phyloP scores from a whole-genome alignment of 1,284 basidiomycete species.

The Trametes hirsuta region DNA sequence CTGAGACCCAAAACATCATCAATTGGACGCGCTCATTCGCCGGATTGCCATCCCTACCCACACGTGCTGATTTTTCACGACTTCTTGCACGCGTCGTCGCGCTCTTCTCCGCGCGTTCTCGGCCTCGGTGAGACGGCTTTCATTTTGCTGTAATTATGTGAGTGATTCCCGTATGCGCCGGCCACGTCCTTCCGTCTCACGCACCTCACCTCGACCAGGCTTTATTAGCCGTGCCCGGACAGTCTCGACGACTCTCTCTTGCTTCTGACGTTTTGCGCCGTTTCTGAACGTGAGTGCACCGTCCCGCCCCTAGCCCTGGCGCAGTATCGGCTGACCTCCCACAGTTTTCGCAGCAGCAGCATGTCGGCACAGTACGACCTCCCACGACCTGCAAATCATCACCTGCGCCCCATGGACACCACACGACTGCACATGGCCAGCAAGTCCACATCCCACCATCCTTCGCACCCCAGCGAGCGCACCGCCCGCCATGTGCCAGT shows the following conservation, averaged over 20 bases:
- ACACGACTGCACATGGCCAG: constrained; percentile 18
- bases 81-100: constrained; percentile 19
- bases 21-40: constrained; percentile 3
- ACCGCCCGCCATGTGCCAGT: constrained; percentile 14
- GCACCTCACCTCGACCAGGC: constrained; percentile 11
- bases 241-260: constrained; percentile 19
- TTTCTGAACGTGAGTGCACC: constrained; percentile 14
- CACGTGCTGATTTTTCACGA: constrained; percentile 32
- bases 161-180: constrained; percentile 5
- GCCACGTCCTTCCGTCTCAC: constrained; percentile 11
- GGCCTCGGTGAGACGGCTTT: constrained; percentile 17
- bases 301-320: background rate
- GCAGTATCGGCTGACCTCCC: background rate
- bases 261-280: constrained; percentile 13
- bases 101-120: constrained; percentile 10
- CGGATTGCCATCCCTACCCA: constrained; percentile 28
- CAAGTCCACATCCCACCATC: constrained; percentile 13
- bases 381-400: constrained; percentile 17
- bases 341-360: constrained; percentile 4
- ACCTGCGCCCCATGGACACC: constrained; percentile 15
- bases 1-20: constrained; percentile 10
- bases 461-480: constrained; percentile 4
- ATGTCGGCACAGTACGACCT: constrained; percentile 24
- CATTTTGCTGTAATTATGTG: constrained; percentile 24
- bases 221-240: constrained; percentile 19